Evolutionary conservation across 257 asterid species (phyloP).

Genomic region (Ocimum tenuiflorum): DNA sequence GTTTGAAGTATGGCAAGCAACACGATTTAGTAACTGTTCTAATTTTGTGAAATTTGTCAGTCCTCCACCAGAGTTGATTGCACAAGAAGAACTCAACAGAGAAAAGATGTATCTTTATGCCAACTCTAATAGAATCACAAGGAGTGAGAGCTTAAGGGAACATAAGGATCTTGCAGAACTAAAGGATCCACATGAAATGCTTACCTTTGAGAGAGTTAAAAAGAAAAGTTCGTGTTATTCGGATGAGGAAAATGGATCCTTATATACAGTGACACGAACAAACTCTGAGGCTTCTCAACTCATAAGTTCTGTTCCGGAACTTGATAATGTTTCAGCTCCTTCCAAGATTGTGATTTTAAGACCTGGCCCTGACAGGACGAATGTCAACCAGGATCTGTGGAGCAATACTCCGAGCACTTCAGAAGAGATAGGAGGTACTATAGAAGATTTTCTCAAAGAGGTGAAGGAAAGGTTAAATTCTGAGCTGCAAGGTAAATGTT

Average conservation of each 20-base stretch:
- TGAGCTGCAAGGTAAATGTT: constrained; percentile 69
- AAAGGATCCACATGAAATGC: constrained; percentile 25
- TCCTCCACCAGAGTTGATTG: constrained; percentile 60
- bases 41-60: constrained; percentile 40
- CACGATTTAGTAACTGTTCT: constrained; percentile 60
- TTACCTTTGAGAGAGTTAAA: constrained; percentile 24
- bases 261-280: constrained; percentile 24
- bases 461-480: constrained; percentile 81
- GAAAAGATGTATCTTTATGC: constrained; percentile 57
- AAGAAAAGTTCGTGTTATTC: constrained; percentile 21
- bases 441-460: constrained; percentile 83
- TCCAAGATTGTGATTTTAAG: constrained; percentile 77
- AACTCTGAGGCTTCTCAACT: constrained; percentile 27
- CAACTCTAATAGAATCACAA: constrained; percentile 34
- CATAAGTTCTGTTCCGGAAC: constrained; percentile 20
- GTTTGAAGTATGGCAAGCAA: constrained; percentile 87
- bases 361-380: constrained; percentile 65
- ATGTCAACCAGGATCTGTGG: constrained; percentile 51
- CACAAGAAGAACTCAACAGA: constrained; percentile 71
- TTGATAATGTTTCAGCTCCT: constrained; percentile 38
- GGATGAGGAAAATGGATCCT: constrained; percentile 28
- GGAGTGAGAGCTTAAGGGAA: constrained; percentile 24
- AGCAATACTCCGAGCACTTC: constrained; percentile 70
- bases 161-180: constrained; percentile 20
- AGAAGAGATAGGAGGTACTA: constrained; percentile 55